Evolutionary conservation across 768 basidiomycete genomes (phyloP), one percentile per base, ranked within the genome.

Genomic region (Phanerochaete carnosa): DNA sequence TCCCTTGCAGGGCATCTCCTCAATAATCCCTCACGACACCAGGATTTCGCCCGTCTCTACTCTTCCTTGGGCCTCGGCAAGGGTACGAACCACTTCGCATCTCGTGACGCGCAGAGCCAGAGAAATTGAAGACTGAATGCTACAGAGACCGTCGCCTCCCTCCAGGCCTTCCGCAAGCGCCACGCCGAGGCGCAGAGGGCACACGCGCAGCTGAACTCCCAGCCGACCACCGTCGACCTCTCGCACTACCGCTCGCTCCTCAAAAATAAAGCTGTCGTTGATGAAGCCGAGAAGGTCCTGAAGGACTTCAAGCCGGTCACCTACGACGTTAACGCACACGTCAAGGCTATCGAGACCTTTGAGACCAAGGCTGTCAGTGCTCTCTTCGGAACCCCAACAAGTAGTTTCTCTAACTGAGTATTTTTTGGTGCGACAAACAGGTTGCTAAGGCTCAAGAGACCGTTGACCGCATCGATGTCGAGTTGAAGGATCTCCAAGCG

Each of bases 111-210:
- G 39, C 39, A 19, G 39, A 19, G 19, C 39, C 4, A 9, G 39
- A 19, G 39, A 19, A 43, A 43, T 43, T 52, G 19, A 52, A 28
- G 12, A 43, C 22, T 3, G 49, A 26, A 30, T 35, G 61, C 32
- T 58, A 25, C 75, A 94, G 94, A 98, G 80, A 95, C 96, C 68
- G 83, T 97, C 70, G 81, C 92, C 58, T 77, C 93, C 56, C 84
- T 99, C 55, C 92, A 93, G 74, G 90, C 92, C 43, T 98, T 99
- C 88, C 92, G 97, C 77, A 97, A 95, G 76, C 93, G 97, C 62
- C 87, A 96, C 76, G 79, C 79, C 66, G 93, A 98, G 57, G 96
- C 97, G 59, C 89, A 91, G 71, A 87, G 89, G 63, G 77, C 92
- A 61, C 74, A 85, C 45, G 77, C 77, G 56, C 82, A 84, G 70